Percentiles rank a stretch among this genome's conserved stretches.
These are phyloP conservation scores for Cicer chorassanicum DNA, from an alignment of 306 rosid species.

Conservation along the genomic window DNA sequence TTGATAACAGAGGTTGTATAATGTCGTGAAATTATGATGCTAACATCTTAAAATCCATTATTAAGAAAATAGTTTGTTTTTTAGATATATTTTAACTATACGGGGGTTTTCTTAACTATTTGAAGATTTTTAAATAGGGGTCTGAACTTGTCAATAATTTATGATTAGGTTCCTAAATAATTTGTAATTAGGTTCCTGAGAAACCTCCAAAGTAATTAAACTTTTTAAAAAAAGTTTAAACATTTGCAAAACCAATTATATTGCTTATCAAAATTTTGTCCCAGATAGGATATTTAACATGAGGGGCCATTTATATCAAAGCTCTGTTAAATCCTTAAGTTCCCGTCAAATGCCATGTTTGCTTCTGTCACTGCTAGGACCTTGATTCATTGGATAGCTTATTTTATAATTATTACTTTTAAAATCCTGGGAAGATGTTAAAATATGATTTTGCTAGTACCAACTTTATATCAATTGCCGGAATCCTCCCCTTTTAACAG, in stretches of 20 bases:
- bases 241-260: neutral
- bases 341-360: neutral
- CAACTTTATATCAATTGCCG: neutral
- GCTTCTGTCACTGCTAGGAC: neutral
- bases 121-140: neutral
- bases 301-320: neutral
- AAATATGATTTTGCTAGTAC: slow-evolving; percentile 16
- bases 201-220: neutral
- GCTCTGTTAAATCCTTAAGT: slow-evolving; percentile 14
- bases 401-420: slow-evolving; percentile 5
- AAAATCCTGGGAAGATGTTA: slow-evolving; percentile 1
- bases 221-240: neutral
- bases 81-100: neutral
- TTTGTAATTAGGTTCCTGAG: neutral
- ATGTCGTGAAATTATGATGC: neutral
- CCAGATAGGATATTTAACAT: neutral
- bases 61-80: slow-evolving; percentile 4
- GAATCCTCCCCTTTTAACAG: slow-evolving; percentile 1
- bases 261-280: neutral
- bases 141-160: neutral
- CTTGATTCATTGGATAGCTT: neutral
- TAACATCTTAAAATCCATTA: neutral
- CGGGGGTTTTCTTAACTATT: neutral
- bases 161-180: neutral
- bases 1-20: slow-evolving; percentile 1